Percentiles rank a stretch among this genome's conserved stretches.
Evolutionary conservation across 192 early-diverging fungal genomes (phyloP).

Genomic region (Coemansia sp.): DNA sequence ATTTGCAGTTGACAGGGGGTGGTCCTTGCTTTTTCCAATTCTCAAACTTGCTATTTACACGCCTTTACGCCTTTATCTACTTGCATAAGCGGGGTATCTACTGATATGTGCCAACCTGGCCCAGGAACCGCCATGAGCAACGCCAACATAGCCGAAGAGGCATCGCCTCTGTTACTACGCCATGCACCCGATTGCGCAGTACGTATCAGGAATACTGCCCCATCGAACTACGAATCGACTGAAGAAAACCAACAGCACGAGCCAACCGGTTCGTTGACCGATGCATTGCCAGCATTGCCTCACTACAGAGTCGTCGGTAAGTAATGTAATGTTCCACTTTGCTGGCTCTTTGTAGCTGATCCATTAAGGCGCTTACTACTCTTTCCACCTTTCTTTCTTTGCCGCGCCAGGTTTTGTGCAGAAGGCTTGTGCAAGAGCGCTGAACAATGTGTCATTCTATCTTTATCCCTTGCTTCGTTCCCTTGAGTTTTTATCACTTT

Average conservation of each 20-base stretch:
- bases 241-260: neutral
- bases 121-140: neutral
- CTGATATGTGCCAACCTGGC: neutral
- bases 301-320: neutral
- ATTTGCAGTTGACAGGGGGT: neutral
- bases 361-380: neutral
- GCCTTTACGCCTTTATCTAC: neutral
- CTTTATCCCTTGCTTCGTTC: neutral
- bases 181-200: conserved; percentile 1
- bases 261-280: neutral
- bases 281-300: neutral
- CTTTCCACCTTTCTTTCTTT: neutral
- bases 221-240: neutral
- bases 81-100: neutral
- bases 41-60: neutral
- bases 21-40: neutral
- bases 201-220: neutral
- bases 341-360: neutral
- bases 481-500: neutral
- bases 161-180: neutral
- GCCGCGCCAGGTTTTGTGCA: neutral
- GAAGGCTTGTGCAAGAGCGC: neutral
- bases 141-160: neutral
- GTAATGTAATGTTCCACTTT: neutral
- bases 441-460: neutral